Base-by-base conservation (phyloP, 345 rosid species). In the Rhodamnia rubescens region DNA sequence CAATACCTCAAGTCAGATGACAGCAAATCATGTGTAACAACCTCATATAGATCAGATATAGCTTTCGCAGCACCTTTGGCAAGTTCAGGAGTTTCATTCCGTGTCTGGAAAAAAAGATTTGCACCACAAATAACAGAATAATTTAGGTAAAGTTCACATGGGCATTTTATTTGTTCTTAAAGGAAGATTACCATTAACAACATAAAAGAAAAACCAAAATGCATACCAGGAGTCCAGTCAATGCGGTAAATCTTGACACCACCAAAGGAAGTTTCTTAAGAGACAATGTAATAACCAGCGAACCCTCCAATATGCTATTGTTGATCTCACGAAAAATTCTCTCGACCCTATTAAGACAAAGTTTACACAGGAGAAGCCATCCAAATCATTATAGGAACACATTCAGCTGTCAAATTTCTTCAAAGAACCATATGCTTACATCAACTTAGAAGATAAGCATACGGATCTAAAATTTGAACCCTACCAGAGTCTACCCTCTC, bases 401-500 rank as follows among this genome's bases (percentile, higher is more conserved):
- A 40, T 80, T 50, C n/a, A 85, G 53, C 49, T 8, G 80, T 18
- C 47, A 18, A 12, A 10, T 69, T 36, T 69, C 80, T 69, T 18
- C 47, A 69, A 44, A 69, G 8, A 61, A 64, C 22, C 14, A 85
- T 2, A 54, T 78, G 69, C 85, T 86, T 50, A 27, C 83, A 40
- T 29, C 20, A 40, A 59, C 88, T 61, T 47, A 36, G 82, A 42
- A 53, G 27, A 82, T 20, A 78, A 56, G 27, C 26, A 9, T 69
- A 84, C 50, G 84, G 44, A 84, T 82, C 18, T 47, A 54, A 9
- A 78, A 51, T 81, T 49, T 82, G 82, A 89, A 81, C 82, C 59
- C 87, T 92, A 97, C 99, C 99, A 97, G 56, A 95, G 98, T 86
- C 94, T 88, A 69, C 99, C 99, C 93, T 94, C 99, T 87, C 95